A percentile compares a stretch with the other conserved stretches of the same genome.
Conservation (phyloP, 495 filamentous ascomycete species). For the Aspergillus kassunensis region DNA sequence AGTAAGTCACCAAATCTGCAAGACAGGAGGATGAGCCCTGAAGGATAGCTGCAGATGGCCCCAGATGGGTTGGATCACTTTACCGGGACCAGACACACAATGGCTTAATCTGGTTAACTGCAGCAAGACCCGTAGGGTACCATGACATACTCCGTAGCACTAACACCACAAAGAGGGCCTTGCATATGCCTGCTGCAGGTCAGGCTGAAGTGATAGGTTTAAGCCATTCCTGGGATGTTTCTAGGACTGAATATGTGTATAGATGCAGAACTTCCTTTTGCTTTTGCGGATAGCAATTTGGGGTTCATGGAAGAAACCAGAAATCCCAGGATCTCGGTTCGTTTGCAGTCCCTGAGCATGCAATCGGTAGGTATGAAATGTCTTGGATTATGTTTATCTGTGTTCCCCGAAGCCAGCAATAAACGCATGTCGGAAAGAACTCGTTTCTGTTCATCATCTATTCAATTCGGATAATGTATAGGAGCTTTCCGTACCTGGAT, state of each 20-base stretch:
- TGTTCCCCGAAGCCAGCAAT: background rate
- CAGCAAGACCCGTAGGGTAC: background rate
- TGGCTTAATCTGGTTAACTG: background rate
- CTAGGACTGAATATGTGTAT: no score
- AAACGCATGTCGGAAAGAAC: background rate
- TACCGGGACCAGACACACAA: background rate
- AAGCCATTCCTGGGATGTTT: background rate
- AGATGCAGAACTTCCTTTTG: no score
- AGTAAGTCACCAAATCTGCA: no score
- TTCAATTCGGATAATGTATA: background rate
- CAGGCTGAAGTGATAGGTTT: background rate
- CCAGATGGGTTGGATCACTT: no score
- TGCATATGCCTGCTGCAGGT: background rate
- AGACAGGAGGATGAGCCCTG: no score
- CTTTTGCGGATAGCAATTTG: no score
- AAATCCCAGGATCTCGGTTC: background rate
- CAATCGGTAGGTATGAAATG: background rate
- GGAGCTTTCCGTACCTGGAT: no score
- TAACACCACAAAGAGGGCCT: background rate
- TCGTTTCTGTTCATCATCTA: no score
- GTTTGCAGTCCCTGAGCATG: background rate
- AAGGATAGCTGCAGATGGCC: background rate
- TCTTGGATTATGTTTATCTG: background rate
- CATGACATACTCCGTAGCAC: background rate
- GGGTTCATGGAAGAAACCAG: background rate